Base-by-base conservation (phyloP, 2,329 filamentous ascomycete genomes). In the Pestalotiopsis sp. region DNA sequence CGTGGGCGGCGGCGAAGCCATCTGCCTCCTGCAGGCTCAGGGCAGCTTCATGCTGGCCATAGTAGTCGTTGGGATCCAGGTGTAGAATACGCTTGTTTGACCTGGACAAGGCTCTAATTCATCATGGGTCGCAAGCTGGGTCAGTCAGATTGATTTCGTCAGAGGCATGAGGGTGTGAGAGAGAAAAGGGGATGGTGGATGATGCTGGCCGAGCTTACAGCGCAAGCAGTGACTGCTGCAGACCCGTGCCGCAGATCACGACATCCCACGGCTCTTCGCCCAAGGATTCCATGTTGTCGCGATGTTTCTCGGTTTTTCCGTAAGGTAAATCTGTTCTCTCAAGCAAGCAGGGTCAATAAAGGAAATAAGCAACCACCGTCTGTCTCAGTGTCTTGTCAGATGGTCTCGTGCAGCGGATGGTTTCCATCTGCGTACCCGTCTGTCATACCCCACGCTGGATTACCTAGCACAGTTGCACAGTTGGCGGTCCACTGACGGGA, bases 11-110 rank as follows among this genome's bases (percentile, higher is more conserved):
- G 59, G 86, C 90, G 94, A 94, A 98, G 49, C 86, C 85, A 73
- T 95, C 91, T 49, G 89, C 91, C 78, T 98, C 95, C 70, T 93
- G 88, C 45, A 98, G 84, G 80, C 91, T 96, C 73, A 98, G 88
- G 2, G 94, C 93, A 71, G 95, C 94, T 78, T 97, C 94, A 52
- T 91, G 80, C 66, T 92, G 93, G 75, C 95, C 95, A 82, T 98
- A 98, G 81, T 93, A 97, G 71, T 90, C 86, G 82, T 97, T 95
- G 71, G 88, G 87, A 78, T 98, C 95, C 78, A 98, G 84, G 79
- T 98, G 95, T 70, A 98, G 88, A 73, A 98, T 89, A 76, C 93
- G 96, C 85, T 97, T 97, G 78, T 91, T 91, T 71, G 94, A 97
- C 77, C 95, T 92, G 74, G 95, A 98, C 75, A 98, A 87, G 76